A percentile compares a stretch with the other conserved stretches of the same genome.
Evolutionary conservation across 2,329 filamentous ascomycete genomes (phyloP).

Genomic region (Talaromyces sp.): DNA sequence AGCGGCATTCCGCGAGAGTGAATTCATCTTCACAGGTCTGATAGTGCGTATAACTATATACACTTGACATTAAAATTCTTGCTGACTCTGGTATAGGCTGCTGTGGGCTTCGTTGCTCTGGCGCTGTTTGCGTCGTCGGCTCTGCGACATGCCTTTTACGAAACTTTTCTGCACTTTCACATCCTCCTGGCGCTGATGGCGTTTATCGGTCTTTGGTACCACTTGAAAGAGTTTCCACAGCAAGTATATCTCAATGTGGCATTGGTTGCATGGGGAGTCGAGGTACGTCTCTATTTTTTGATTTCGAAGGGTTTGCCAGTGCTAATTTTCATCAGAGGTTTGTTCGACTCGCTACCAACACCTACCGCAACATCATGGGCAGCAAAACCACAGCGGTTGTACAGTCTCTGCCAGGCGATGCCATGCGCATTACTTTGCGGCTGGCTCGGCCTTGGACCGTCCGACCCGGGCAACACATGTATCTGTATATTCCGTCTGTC

Average conservation of each 20-base stretch:
- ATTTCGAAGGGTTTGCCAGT: not conserved
- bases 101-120: slow-evolving; percentile 60
- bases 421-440: slow-evolving; percentile 64
- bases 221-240: slow-evolving; percentile 67
- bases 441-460: slow-evolving; percentile 63
- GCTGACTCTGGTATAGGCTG: slow-evolving; percentile 22
- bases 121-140: slow-evolving; percentile 69
- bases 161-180: slow-evolving; percentile 87
- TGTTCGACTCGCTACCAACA: slow-evolving; percentile 57
- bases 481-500: slow-evolving; percentile 64
- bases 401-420: slow-evolving; percentile 65
- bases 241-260: slow-evolving; percentile 69
- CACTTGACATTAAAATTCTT: not conserved
- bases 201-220: slow-evolving; percentile 71
- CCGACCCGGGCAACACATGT: slow-evolving; percentile 67
- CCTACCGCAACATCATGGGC: slow-evolving; percentile 58
- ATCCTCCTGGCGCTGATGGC: slow-evolving; percentile 66
- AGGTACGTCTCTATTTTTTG: slow-evolving; percentile 36
- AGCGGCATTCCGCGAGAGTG: slow-evolving; percentile 23
- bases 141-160: slow-evolving; percentile 90
- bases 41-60: slow-evolving; percentile 30
- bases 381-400: slow-evolving; percentile 62
- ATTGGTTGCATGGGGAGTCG: slow-evolving; percentile 70
- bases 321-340: slow-evolving; percentile 38
- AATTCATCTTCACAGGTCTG: slow-evolving; percentile 38